Percentiles rank a stretch among this genome's conserved stretches.
These are phyloP conservation scores for Hypoxylon perforatum DNA, from an alignment of 495 filamentous ascomycete species.

Conservation along the genomic window DNA sequence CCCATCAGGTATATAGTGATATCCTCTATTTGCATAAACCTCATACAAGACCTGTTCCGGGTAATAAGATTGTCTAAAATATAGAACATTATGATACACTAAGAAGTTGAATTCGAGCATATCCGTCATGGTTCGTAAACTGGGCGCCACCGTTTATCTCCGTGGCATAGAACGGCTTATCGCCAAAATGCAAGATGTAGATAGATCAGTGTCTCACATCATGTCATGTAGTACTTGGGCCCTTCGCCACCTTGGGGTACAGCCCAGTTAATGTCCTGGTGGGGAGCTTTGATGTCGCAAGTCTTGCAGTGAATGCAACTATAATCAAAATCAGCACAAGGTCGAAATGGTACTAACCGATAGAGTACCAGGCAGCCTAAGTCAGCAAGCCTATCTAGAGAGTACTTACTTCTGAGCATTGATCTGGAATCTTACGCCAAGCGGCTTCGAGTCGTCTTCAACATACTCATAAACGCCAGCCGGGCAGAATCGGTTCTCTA, in stretches of 20 bases:
- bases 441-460: conserved; percentile 82
- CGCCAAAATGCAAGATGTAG: conserved; percentile 5
- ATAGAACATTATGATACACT: conserved; percentile 26
- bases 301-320: conserved; percentile 99
- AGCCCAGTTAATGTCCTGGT: conserved; percentile 97
- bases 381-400: neutral
- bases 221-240: conserved; percentile 96
- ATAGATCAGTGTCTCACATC: conserved; percentile 8
- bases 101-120: conserved; percentile 39
- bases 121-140: conserved; percentile 17
- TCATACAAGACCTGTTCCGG: neutral
- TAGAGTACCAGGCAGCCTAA: neutral
- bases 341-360: neutral
- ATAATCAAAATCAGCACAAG: conserved; percentile 16
- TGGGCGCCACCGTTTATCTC: neutral
- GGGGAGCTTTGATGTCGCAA: conserved; percentile 97
- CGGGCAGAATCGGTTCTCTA: conserved; percentile 99
- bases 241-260: conserved; percentile 96
- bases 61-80: neutral
- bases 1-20: conserved; percentile 25
- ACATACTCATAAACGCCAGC: conserved; percentile 99
- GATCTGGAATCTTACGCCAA: conserved; percentile 95
- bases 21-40: conserved; percentile 13
- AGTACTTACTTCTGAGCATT: conserved; percentile 92
- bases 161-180: neutral